These are phyloP conservation scores for Boletus coccyginus DNA, from an alignment of 768 basidiomycete species.

Conservation along the genomic window DNA sequence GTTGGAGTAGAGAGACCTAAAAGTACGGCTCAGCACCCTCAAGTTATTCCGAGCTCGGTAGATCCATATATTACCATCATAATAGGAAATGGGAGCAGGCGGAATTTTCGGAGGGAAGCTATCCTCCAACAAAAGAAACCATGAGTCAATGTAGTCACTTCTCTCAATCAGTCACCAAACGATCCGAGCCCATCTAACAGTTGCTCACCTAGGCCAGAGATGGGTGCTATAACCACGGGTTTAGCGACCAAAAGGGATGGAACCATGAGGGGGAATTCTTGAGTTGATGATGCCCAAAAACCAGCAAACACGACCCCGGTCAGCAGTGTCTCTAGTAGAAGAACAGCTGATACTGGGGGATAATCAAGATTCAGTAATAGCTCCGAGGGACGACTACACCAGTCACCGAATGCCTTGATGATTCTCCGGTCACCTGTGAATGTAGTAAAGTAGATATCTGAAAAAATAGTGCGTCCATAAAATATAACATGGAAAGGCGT, in stretches of 20 bases:
- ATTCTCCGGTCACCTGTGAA: slow-evolving; percentile 13
- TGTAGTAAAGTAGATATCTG: slow-evolving; percentile 20
- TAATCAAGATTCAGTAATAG: neutral
- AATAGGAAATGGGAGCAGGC: slow-evolving; percentile 2
- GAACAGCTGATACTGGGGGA: slow-evolving; percentile 3
- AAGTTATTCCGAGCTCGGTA: neutral
- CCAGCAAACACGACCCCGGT: slow-evolving; percentile 7
- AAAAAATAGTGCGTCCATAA: neutral
- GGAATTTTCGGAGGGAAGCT: neutral
- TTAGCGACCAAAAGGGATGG: too few relatives aligned
- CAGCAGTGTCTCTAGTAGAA: slow-evolving; percentile 18
- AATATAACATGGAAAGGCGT: too few relatives aligned
- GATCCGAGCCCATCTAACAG: neutral
- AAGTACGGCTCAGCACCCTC: neutral
- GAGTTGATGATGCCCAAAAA: slow-evolving; percentile 2
- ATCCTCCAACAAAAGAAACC: slow-evolving; percentile 26
- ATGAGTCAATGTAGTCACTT: slow-evolving; percentile 18
- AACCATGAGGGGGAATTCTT: too few relatives aligned
- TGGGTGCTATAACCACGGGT: neutral
- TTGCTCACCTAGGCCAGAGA: slow-evolving; percentile 19
- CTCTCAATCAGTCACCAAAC: neutral
- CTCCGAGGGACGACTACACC: accelerated
- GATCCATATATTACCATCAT: slow-evolving; percentile 13
- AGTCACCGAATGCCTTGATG: slow-evolving; percentile 16
- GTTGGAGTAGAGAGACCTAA: slow-evolving; percentile 24